These are phyloP conservation scores for Dothideomycetes sp. DNA, from an alignment of 2,329 filamentous ascomycete species.

Conservation along the genomic window DNA sequence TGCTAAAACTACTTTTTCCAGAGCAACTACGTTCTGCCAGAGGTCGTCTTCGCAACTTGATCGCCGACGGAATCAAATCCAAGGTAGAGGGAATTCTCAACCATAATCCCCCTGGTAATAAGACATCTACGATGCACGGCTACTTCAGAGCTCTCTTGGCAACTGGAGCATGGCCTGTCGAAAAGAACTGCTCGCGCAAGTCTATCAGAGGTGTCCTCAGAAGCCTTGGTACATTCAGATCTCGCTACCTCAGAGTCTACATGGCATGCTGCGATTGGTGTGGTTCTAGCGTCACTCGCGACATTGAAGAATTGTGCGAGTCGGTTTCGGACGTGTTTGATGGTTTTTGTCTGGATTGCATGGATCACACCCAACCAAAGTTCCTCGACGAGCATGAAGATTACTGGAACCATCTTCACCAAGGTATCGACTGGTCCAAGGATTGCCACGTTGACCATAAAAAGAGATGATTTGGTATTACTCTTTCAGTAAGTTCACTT, in stretches of 20 bases:
- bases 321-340: constrained; percentile 19
- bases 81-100: neutral
- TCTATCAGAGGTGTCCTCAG: neutral
- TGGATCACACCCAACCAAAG: constrained; percentile 17
- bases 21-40: constrained; percentile 18
- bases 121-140: neutral
- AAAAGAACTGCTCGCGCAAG: neutral
- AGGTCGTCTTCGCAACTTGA: constrained; percentile 17
- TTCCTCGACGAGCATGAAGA: constrained; percentile 17
- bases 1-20: too few relatives aligned
- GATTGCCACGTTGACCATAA: constrained; percentile 22
- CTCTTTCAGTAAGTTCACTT: constrained; percentile 21
- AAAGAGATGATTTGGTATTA: constrained; percentile 25
- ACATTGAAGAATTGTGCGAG: neutral
- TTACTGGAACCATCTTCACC: constrained; percentile 19
- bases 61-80: constrained; percentile 10
- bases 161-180: neutral
- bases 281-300: too few relatives aligned
- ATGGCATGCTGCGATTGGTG: neutral
- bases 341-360: constrained; percentile 28
- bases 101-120: neutral
- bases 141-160: neutral
- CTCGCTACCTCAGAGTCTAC: neutral
- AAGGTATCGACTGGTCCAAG: constrained; percentile 20
- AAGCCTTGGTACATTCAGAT: neutral